phyloP scores from a whole-genome alignment of 2,329 filamentous ascomycete species.

The Trichoderma afroharzianum region DNA sequence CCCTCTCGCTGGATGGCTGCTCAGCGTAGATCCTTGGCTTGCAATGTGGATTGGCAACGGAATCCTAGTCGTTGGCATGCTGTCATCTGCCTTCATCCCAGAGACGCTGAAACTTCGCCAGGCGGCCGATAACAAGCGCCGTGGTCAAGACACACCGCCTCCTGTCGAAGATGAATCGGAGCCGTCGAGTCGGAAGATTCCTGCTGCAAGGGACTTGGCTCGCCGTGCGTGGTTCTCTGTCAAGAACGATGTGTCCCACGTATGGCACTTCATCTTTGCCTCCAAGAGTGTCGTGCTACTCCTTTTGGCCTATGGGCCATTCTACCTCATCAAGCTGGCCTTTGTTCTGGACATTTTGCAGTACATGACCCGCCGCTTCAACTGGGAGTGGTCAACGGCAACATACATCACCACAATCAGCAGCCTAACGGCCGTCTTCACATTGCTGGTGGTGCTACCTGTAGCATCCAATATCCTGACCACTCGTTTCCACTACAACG shows the following conservation, averaged over 20 bases:
- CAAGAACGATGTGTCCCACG: constrained; percentile 32
- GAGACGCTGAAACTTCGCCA: constrained; percentile 41
- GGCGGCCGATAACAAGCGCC: constrained; percentile 26
- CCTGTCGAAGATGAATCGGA: constrained; percentile 8
- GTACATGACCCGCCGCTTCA: constrained; percentile 50
- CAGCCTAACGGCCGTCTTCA: constrained; percentile 35
- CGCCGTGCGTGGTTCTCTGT: constrained; percentile 27
- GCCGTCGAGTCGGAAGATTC: constrained; percentile 11
- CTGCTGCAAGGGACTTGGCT: constrained; percentile 14
- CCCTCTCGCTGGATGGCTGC: constrained; percentile 40
- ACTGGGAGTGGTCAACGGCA: constrained; percentile 45
- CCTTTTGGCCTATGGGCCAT: constrained; percentile 31
- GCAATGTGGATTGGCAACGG: constrained; percentile 36
- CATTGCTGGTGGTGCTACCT: constrained; percentile 39
- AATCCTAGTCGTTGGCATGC: constrained; percentile 28
- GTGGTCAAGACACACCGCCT: not conserved
- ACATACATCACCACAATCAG: constrained; percentile 41
- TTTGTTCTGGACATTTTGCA: constrained; percentile 43
- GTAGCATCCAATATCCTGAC: constrained; percentile 31
- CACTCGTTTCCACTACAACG: constrained; percentile 28
- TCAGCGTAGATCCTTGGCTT: constrained; percentile 39
- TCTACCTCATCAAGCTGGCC: constrained; percentile 30
- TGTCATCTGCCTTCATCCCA: constrained; percentile 35
- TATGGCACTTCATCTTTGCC: constrained; percentile 39
- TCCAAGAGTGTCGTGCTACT: constrained; percentile 39